Base-by-base conservation (phyloP, 23 red algal genomes). In the Rhodosorus marinus region DNA sequence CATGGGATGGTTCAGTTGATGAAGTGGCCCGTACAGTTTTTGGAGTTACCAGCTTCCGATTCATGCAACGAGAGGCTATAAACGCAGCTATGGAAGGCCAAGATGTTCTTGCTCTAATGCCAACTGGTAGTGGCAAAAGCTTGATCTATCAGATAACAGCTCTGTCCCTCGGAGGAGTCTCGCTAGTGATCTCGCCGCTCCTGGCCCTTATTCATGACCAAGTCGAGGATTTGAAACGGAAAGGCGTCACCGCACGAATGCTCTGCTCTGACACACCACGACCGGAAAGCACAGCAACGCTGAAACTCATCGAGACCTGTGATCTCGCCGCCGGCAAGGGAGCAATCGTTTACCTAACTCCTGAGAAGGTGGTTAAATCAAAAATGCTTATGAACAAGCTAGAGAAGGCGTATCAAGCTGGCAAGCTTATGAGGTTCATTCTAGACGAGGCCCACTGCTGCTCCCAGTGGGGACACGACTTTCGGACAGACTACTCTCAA, bases 401-500 rank as follows among this genome's bases (percentile, higher is more conserved):
- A 40, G 53, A 69, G 19, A 57, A 21, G 30, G 14, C 75, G 27
- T 54, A 57, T 52, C 47, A 58, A 1, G 59, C 26, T 5, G 54
- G 70, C 6, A 60, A 69, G 21, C 36, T 94, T 51, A 60, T 58
- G 17, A 19, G 58, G 1, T 63, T 94, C 29, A 70, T 63, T 6
- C 62, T 94, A 35, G 87, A 94, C 41, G 87, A 94, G 46, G 87
- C 76, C 1, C 87, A 94, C 56, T 94, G 76, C 30, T 63, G 69
- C 29, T 82, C 64, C 43, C 62, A 65, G 2, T 83, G 76, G 76
- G 87, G 87, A 3, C 87, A 84, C 47, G 87, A 83, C 51, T 94
- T 94, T 57, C 76, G 87, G 32, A 60, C 52, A 1, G 87, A 94
- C 28, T 94, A 94, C 61, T 55, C 64, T 4, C 64, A 81, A 38